Percentiles rank a stretch among this genome's conserved stretches.
These are phyloP conservation scores for Glarea lozoyensis DNA, from an alignment of 495 filamentous ascomycete genomes.

Conservation along the genomic window DNA sequence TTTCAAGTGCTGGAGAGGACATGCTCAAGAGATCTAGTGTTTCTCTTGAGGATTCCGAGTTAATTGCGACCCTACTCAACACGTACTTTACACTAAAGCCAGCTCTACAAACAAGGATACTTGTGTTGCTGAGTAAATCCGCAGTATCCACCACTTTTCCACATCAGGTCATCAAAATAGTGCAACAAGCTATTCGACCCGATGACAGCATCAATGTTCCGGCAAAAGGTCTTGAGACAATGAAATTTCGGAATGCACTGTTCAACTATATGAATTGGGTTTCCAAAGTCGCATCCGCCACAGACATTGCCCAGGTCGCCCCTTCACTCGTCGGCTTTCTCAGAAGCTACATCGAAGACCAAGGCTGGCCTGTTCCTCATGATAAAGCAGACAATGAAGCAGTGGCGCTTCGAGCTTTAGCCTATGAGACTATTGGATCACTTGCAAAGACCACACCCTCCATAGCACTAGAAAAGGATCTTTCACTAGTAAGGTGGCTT, in stretches of 20 bases:
- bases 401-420: slow-evolving; percentile 57
- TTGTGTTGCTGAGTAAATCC: slow-evolving; percentile 71
- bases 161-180: slow-evolving; percentile 52
- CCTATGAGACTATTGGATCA: slow-evolving; percentile 80
- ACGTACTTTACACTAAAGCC: slow-evolving; percentile 64
- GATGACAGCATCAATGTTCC: slow-evolving; percentile 36
- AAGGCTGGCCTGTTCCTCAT: slow-evolving; percentile 70
- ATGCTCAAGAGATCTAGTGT: slow-evolving; percentile 66
- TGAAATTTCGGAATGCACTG: slow-evolving; percentile 71
- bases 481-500: slow-evolving; percentile 65
- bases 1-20: slow-evolving; percentile 75
- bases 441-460: slow-evolving; percentile 49
- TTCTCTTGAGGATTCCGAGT: slow-evolving; percentile 57
- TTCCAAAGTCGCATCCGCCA: slow-evolving; percentile 58
- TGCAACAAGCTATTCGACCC: slow-evolving; percentile 51
- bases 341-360: slow-evolving; percentile 63
- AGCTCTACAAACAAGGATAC: slow-evolving; percentile 65
- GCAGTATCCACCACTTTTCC: slow-evolving; percentile 53
- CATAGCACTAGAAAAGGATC: slow-evolving; percentile 40
- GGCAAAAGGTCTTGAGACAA: slow-evolving; percentile 53
- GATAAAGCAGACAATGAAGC: slow-evolving; percentile 49
- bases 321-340: slow-evolving; percentile 63
- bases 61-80: slow-evolving; percentile 56
- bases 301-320: slow-evolving; percentile 53
- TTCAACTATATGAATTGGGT: slow-evolving; percentile 87